phyloP scores from a whole-genome alignment of 805 yeast species.

The Candida jianshihensis region DNA sequence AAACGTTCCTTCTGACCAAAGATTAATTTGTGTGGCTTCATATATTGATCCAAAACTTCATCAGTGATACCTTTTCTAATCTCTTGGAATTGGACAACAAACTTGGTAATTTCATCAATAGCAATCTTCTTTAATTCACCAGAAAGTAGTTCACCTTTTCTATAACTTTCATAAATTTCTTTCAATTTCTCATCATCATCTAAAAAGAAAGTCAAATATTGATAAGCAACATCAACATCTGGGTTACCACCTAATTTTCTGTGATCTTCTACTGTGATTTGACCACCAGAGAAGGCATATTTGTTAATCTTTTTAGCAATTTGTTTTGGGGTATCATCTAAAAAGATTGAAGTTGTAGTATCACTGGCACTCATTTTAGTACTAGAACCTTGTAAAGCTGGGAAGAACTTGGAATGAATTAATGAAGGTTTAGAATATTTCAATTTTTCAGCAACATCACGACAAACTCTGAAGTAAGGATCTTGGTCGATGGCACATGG shows the following conservation, averaged over 20 bases:
- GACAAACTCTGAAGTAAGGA: conserved; percentile 93
- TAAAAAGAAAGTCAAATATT: conserved; percentile 82
- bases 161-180: conserved; percentile 56
- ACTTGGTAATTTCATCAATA: conserved; percentile 70
- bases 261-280: conserved; percentile 82
- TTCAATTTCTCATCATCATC: conserved; percentile 80
- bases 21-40: conserved; percentile 76
- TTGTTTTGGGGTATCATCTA: conserved; percentile 91
- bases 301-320: conserved; percentile 92
- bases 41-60: conserved; percentile 54
- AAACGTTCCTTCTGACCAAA: conserved; percentile 70
- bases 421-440: conserved; percentile 87
- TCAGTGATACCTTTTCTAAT: conserved; percentile 63
- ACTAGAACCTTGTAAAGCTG: conserved; percentile 93
- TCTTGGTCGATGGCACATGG: conserved; percentile 99
- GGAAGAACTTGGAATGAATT: conserved; percentile 93
- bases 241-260: conserved; percentile 88
- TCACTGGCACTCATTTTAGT: conserved; percentile 97
- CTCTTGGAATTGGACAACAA: conserved; percentile 77
- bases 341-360: conserved; percentile 83
- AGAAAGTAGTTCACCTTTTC: conserved; percentile 73
- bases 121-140: conserved; percentile 92
- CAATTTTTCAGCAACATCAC: conserved; percentile 95
- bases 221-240: conserved; percentile 92
- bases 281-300: conserved; percentile 95